phyloP scores from a whole-genome alignment of 129 eudicot species.

The Artemisia annua region DNA sequence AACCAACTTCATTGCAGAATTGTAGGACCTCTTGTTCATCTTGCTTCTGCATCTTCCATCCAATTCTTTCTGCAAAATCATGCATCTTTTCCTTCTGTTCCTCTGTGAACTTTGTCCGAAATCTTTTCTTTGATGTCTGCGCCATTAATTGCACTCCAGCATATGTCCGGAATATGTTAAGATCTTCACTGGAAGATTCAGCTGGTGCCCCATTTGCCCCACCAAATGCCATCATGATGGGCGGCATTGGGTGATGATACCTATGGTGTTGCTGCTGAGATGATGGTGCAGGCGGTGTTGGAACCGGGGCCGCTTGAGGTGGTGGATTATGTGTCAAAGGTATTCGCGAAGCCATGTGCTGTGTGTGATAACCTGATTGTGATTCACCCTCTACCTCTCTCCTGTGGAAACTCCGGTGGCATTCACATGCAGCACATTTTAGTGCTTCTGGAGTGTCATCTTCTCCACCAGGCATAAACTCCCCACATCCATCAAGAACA shows the following conservation, averaged over 20 bases:
- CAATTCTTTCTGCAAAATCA: constrained; percentile 69
- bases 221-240: constrained; percentile 73
- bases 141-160: constrained; percentile 27
- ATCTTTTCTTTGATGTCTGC: constrained; percentile 60
- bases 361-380: constrained; percentile 21
- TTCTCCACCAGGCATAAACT: constrained; percentile 84
- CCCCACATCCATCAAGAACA: constrained; percentile 86
- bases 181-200: constrained; percentile 85
- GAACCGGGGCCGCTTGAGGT: constrained; percentile 17
- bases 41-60: constrained; percentile 85
- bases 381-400: constrained; percentile 54
- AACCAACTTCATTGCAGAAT: constrained; percentile 59
- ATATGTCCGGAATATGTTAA: constrained; percentile 43
- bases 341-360: background rate
- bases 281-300: constrained; percentile 28
- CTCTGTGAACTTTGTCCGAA: constrained; percentile 66
- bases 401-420: constrained; percentile 90
- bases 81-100: constrained; percentile 78
- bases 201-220: constrained; percentile 51
- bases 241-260: constrained; percentile 38
- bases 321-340: constrained; percentile 2
- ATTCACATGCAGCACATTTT: constrained; percentile 84
- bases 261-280: constrained; percentile 36
- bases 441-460: constrained; percentile 61
- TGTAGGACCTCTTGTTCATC: constrained; percentile 60